A percentile compares a stretch with the other conserved stretches of the same genome.
These are phyloP conservation scores for Eimeria maxima DNA, from an alignment of 169 alveolate genomes.

Conservation along the genomic window DNA sequence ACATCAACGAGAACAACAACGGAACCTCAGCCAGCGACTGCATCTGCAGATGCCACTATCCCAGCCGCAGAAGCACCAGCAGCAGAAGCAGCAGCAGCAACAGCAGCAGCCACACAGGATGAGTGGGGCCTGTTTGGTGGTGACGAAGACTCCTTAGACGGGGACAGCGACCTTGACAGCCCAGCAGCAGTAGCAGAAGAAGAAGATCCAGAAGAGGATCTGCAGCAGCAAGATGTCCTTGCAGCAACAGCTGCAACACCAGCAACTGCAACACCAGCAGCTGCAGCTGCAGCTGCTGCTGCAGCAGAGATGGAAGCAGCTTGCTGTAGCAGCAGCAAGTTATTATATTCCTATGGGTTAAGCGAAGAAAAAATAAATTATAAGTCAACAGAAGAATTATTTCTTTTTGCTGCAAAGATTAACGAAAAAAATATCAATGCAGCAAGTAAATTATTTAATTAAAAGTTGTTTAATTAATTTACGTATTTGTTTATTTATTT, in stretches of 20 bases:
- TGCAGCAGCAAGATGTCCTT: background rate
- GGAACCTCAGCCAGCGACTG: background rate
- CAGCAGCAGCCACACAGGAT: constrained; percentile 9
- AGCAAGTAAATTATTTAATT: background rate
- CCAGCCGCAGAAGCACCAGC: background rate
- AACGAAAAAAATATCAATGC: background rate
- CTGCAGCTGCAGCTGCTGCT: too few species aligned
- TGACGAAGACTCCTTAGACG: background rate
- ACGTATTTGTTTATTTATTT: too few species aligned
- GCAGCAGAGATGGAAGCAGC: background rate
- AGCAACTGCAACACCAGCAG: too few species aligned
- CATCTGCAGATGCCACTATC: background rate
- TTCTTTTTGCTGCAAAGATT: background rate
- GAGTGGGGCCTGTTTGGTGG: constrained; percentile 43
- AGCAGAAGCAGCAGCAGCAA: constrained; percentile 1
- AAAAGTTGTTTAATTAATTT: too few species aligned
- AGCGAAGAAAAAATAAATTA: background rate
- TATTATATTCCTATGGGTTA: background rate
- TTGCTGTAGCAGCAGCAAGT: constrained; percentile 25
- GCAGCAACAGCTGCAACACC: background rate
- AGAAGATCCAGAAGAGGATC: background rate
- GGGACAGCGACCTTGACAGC: background rate
- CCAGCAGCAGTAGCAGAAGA: constrained; percentile 21
- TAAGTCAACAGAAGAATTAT: background rate
- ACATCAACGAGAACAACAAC: background rate